Percentiles rank a stretch among this genome's conserved stretches.
Conservation (phyloP, 768 basidiomycete genomes). For the Russula griseocarnosa region DNA sequence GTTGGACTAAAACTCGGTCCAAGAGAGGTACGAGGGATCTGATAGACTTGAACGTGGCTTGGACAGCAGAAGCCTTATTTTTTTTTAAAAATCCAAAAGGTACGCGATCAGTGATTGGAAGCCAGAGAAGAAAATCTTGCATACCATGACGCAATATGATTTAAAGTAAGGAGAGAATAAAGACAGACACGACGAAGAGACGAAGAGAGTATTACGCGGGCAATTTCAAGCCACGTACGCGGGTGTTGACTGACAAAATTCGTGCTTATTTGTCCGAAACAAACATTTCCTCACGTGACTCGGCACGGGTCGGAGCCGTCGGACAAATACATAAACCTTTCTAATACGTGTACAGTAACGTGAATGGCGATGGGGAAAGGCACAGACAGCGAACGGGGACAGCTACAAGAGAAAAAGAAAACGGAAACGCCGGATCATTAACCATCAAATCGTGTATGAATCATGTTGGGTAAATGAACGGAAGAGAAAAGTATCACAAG, state of each 20-base stretch:
- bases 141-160: not conserved
- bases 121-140: not conserved
- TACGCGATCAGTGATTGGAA: too few relatives aligned
- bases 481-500: not conserved
- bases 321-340: not conserved
- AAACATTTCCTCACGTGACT: constrained; percentile 11
- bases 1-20: constrained; percentile 95
- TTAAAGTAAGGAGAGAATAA: not conserved
- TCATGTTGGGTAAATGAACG: not conserved
- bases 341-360: constrained; percentile 1
- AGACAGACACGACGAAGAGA: not conserved
- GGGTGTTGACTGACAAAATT: not conserved
- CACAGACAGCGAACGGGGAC: constrained; percentile 7
- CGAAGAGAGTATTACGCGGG: not conserved
- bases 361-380: not conserved
- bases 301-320: too few relatives aligned
- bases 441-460: constrained; percentile 1
- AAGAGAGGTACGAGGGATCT: constrained; percentile 84
- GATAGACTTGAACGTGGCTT: constrained; percentile 96
- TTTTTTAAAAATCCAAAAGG: not conserved
- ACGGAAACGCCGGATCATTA: constrained; percentile 2
- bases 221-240: too few relatives aligned
- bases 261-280: constrained; percentile 3
- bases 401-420: not conserved
- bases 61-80: constrained; percentile 46